phyloP scores from a whole-genome alignment of 2,329 filamentous ascomycete species.

The Fusarium begoniae region DNA sequence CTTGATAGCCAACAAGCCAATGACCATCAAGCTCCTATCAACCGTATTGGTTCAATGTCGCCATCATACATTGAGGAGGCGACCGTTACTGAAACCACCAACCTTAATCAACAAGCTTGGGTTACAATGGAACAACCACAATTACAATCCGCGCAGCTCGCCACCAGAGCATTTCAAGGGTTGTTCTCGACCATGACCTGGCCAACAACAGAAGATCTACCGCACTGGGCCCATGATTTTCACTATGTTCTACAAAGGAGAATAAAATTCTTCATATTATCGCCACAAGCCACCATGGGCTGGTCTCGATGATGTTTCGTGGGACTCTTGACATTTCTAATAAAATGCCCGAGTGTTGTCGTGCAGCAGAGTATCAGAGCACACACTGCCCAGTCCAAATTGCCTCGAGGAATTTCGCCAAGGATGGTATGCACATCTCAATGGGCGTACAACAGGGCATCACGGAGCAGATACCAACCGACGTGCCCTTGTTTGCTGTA shows the following conservation, averaged over 20 bases:
- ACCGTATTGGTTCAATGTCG: slow-evolving; percentile 12
- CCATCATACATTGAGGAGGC: slow-evolving; percentile 34
- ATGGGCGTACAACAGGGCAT: not conserved
- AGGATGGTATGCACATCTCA: slow-evolving; percentile 7
- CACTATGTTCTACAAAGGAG: slow-evolving; percentile 4
- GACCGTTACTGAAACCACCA: slow-evolving; percentile 30
- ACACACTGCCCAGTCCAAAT: slow-evolving; percentile 4
- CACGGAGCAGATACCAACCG: slow-evolving; percentile 7
- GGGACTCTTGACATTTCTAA: not conserved
- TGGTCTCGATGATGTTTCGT: not conserved
- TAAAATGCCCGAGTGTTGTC: not conserved
- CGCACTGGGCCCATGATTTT: slow-evolving; percentile 24
- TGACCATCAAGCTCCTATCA: slow-evolving; percentile 22
- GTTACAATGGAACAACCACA: slow-evolving; percentile 11
- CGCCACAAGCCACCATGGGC: slow-evolving; percentile 15
- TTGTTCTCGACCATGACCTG: slow-evolving; percentile 3
- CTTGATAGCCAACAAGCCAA: slow-evolving; percentile 33
- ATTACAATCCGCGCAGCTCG: slow-evolving; percentile 21
- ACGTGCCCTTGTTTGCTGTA: slow-evolving; percentile 17
- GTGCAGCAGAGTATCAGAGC: not conserved
- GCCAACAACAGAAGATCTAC: slow-evolving; percentile 30
- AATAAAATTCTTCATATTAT: slow-evolving; percentile 14
- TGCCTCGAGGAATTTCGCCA: slow-evolving; percentile 20
- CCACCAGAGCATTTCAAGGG: slow-evolving; percentile 19
- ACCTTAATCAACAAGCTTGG: slow-evolving; percentile 7